phyloP scores from a whole-genome alignment of 2,329 filamentous ascomycete genomes.

The Magnaporthiopsis incrustans region DNA sequence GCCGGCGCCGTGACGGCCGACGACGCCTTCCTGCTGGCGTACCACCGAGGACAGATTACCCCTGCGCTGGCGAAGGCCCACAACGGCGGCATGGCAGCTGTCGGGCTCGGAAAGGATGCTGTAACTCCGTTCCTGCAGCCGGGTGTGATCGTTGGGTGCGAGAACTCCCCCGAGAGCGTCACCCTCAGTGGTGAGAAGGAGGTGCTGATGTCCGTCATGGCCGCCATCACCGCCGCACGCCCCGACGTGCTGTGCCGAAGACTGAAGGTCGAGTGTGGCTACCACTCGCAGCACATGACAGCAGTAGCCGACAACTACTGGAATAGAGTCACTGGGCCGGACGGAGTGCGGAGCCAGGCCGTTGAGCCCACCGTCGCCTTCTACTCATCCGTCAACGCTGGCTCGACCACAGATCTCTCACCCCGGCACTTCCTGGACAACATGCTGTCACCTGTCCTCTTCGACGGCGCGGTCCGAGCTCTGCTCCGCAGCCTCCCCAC shows the following conservation, averaged over 20 bases:
- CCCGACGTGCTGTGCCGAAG: slow-evolving; percentile 5
- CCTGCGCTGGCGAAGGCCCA: slow-evolving; percentile 2
- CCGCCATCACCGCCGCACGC: not conserved
- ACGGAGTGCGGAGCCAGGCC: slow-evolving; percentile 2
- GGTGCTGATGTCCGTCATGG: slow-evolving; percentile 9
- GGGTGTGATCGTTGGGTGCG: slow-evolving; percentile 11
- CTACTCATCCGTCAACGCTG: not conserved
- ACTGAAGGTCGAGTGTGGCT: slow-evolving; percentile 11
- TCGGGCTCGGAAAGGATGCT: slow-evolving; percentile 5
- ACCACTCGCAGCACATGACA: slow-evolving; percentile 9
- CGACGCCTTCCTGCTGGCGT: slow-evolving; percentile 13
- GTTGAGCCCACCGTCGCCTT: slow-evolving; percentile 3
- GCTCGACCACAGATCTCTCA: slow-evolving; percentile 6
- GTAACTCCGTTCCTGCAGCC: not conserved
- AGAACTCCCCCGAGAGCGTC: slow-evolving; percentile 9
- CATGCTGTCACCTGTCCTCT: slow-evolving; percentile 24
- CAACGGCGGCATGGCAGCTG: slow-evolving; percentile 9
- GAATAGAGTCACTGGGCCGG: not conserved
- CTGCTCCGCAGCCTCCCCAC: not conserved
- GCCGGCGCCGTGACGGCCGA: slow-evolving; percentile 10
- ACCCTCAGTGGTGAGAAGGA: slow-evolving; percentile 7
- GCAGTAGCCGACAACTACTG: not conserved
- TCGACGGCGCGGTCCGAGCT: slow-evolving; percentile 20
- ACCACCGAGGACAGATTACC: slow-evolving; percentile 12
- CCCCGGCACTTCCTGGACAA: slow-evolving; percentile 25